Percentiles rank a stretch among this genome's conserved stretches.
These are phyloP conservation scores for Aspergillus sp. DNA, from an alignment of 2,329 filamentous ascomycete genomes.

Conservation along the genomic window DNA sequence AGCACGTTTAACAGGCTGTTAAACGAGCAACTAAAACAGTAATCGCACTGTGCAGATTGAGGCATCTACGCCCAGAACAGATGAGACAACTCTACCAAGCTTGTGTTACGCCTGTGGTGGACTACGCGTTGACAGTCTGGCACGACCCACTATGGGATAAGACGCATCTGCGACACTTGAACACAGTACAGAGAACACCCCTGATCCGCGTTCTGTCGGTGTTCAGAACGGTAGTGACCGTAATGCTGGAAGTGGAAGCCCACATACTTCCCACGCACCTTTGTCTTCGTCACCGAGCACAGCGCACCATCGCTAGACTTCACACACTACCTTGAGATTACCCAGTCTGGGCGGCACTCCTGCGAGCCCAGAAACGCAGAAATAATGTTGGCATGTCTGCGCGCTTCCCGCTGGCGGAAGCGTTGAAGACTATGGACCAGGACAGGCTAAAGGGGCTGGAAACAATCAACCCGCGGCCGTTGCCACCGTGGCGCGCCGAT, in stretches of 20 bases:
- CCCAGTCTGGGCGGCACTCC: conserved; percentile 10
- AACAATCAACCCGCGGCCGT: conserved; percentile 16
- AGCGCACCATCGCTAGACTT: conserved; percentile 13
- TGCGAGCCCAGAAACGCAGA: conserved; percentile 11
- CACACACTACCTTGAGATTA: conserved; percentile 15
- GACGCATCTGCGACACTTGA: conserved; percentile 12
- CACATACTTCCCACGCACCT: conserved; percentile 13
- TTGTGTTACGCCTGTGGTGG: conserved; percentile 14
- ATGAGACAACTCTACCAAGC: conserved; percentile 22
- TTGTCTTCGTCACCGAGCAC: conserved; percentile 9
- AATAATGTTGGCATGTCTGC: conserved; percentile 7
- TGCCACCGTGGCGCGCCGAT: conserved; percentile 14
- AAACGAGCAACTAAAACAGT: conserved; percentile 14
- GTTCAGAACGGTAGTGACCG: conserved; percentile 15
- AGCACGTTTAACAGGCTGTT: conserved; percentile 14
- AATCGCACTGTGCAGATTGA: conserved; percentile 13
- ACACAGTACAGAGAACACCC: conserved; percentile 14
- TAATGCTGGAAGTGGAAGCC: conserved; percentile 18
- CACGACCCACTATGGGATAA: conserved; percentile 18
- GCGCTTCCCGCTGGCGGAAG: conserved; percentile 16
- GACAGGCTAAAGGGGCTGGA: conserved; percentile 14
- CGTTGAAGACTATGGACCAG: conserved; percentile 12
- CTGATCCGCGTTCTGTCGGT: conserved; percentile 17
- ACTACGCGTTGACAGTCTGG: conserved; percentile 21
- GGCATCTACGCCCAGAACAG: conserved; percentile 16